These are phyloP conservation scores for Paramecium biaurelia DNA, from an alignment of 73 alveolate species.

Conservation along the genomic window DNA sequence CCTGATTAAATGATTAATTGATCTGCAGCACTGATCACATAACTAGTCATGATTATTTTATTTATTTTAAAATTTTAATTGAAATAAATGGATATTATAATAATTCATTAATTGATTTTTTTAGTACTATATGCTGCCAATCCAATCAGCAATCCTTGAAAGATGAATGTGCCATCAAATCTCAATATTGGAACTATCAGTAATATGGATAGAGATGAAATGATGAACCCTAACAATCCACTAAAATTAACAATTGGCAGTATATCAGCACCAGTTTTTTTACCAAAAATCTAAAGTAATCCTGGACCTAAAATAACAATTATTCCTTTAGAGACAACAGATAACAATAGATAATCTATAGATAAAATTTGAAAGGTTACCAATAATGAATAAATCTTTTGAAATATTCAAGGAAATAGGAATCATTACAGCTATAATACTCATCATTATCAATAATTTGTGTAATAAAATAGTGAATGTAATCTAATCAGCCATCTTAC, in stretches of 20 bases:
- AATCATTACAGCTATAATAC: neutral
- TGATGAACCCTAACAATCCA: neutral
- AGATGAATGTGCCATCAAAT: constrained; percentile 30
- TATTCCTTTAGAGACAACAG: neutral
- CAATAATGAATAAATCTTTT: neutral
- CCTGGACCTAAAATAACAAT: constrained; percentile 52
- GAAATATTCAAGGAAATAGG: neutral
- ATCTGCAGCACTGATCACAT: constrained; percentile 13
- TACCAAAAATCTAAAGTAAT: constrained; percentile 6
- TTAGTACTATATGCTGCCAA: neutral
- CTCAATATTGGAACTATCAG: neutral
- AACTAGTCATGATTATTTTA: neutral
- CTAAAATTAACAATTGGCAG: constrained; percentile 23
- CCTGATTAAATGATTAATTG: neutral
- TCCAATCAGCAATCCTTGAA: neutral
- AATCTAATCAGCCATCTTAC: neutral
- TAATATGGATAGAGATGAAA: neutral
- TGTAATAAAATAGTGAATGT: neutral
- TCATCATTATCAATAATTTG: neutral
- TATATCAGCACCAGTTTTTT: neutral
- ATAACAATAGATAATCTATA: neutral
- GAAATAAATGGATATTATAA: neutral
- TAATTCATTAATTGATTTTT: neutral
- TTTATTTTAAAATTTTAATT: neutral
- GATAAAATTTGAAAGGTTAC: neutral